These are phyloP conservation scores for Plantago lanceolata DNA, from an alignment of 305 asterid genomes.

Conservation along the genomic window DNA sequence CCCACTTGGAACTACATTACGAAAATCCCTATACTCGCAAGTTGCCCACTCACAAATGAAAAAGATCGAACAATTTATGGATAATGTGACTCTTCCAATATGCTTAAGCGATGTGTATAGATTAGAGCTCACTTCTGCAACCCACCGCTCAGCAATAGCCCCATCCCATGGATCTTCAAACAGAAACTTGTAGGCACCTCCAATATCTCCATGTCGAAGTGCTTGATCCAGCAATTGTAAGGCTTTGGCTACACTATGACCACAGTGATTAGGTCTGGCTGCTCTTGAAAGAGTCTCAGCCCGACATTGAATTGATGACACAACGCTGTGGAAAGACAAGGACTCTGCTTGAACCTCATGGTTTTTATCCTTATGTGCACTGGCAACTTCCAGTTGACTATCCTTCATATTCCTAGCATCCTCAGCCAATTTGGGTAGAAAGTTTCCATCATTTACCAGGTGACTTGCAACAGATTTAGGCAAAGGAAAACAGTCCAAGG, in stretches of 20 bases:
- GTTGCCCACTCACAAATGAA: conserved; percentile 98
- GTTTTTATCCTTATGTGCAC: conserved; percentile 48
- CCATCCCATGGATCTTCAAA: conserved; percentile 75
- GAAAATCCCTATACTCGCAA: conserved; percentile 85
- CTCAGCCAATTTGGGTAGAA: conserved; percentile 61
- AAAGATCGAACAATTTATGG: conserved; percentile 72
- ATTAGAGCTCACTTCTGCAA: conserved; percentile 71
- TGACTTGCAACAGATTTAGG: conserved; percentile 59
- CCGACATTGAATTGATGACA: conserved; percentile 72
- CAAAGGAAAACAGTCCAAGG: conserved; percentile 88
- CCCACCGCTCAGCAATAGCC: conserved; percentile 71
- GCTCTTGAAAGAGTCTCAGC: conserved; percentile 73
- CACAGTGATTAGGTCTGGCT: conserved; percentile 63
- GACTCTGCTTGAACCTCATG: conserved; percentile 57
- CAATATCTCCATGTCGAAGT: conserved; percentile 74
- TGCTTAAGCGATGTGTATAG: conserved; percentile 73
- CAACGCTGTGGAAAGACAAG: conserved; percentile 53
- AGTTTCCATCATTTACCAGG: conserved; percentile 66
- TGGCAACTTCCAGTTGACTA: conserved; percentile 48
- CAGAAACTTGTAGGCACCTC: conserved; percentile 55
- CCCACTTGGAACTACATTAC: conserved; percentile 59
- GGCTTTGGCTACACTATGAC: conserved; percentile 74
- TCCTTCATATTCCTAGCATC: conserved; percentile 59
- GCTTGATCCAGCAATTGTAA: conserved; percentile 72
- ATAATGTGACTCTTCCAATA: conserved; percentile 50